These are phyloP conservation scores for Monosporozyma yasuniensis DNA, from an alignment of 805 yeast species.

Conservation along the genomic window DNA sequence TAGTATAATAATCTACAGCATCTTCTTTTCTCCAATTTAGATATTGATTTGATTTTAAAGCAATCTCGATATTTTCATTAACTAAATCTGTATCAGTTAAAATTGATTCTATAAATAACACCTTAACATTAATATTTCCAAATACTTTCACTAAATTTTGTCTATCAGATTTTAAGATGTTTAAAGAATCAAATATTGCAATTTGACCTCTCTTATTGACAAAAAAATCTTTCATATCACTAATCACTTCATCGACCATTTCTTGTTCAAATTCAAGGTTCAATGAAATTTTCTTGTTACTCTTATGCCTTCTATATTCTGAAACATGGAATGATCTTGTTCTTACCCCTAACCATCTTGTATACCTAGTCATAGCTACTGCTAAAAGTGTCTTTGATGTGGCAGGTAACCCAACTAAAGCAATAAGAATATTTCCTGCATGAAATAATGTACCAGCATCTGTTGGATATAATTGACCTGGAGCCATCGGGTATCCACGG, in stretches of 20 bases:
- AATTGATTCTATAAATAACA: slow-evolving; percentile 79
- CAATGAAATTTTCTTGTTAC: slow-evolving; percentile 29
- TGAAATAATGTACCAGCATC: slow-evolving; percentile 89
- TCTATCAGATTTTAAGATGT: slow-evolving; percentile 67
- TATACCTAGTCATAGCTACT: slow-evolving; percentile 81
- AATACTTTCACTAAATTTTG: slow-evolving; percentile 47
- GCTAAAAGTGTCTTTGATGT: slow-evolving; percentile 91
- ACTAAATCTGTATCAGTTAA: slow-evolving; percentile 66
- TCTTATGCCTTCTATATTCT: slow-evolving; percentile 59
- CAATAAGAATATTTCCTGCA: slow-evolving; percentile 88
- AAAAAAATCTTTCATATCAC: slow-evolving; percentile 64
- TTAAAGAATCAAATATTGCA: slow-evolving; percentile 93
- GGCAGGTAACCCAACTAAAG: slow-evolving; percentile 88
- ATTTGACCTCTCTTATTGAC: slow-evolving; percentile 79
- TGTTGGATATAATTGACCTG: slow-evolving; percentile 89
- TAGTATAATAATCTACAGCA: slow-evolving; percentile 71
- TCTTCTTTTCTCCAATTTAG: slow-evolving; percentile 59
- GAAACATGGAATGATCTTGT: slow-evolving; percentile 88
- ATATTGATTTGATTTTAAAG: slow-evolving; percentile 83
- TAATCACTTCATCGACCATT: slow-evolving; percentile 54
- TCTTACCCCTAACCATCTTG: slow-evolving; percentile 94
- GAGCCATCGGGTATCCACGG: slow-evolving; percentile 51
- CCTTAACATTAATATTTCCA: slow-evolving; percentile 53
- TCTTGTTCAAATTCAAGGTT: slow-evolving; percentile 47
- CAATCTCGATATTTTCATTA: slow-evolving; percentile 71